Percentiles rank a stretch among this genome's conserved stretches.
Evolutionary conservation across 805 yeast species (phyloP).

Genomic region (Cyberlindnera euphorbiiphila): DNA sequence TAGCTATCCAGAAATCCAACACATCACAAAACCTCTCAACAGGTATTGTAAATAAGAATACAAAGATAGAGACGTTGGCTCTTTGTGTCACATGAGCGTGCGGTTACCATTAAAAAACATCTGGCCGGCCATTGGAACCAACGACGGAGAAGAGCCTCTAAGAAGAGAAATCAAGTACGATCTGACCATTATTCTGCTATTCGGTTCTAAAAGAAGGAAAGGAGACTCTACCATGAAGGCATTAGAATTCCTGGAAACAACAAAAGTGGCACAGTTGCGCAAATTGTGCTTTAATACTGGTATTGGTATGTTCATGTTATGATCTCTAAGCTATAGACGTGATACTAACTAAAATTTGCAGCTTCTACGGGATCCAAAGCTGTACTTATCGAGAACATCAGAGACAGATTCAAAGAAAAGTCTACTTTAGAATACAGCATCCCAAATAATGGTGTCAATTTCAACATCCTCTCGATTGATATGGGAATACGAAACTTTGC

Average conservation of each 20-base stretch:
- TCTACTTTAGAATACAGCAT: slow-evolving; percentile 12
- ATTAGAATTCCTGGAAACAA: slow-evolving; percentile 8
- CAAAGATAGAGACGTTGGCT: neutral
- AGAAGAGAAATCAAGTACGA: no score
- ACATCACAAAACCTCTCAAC: no score
- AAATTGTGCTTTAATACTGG: slow-evolving; percentile 20
- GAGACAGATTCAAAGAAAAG: slow-evolving; percentile 4
- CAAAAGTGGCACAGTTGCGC: slow-evolving; percentile 13
- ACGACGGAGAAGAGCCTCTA: no score
- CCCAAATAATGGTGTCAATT: slow-evolving; percentile 20
- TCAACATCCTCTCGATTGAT: slow-evolving; percentile 33
- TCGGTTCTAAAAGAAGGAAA: no score
- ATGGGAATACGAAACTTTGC: slow-evolving; percentile 38
- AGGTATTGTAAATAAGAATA: neutral
- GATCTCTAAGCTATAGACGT: no score
- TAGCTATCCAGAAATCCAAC: no score
- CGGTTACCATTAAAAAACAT: no score
- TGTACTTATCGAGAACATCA: slow-evolving; percentile 5
- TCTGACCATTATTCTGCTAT: no score
- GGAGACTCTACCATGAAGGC: no score
- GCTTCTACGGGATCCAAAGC: slow-evolving; percentile 19
- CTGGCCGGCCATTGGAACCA: no score
- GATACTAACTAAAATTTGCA: slow-evolving; percentile 4
- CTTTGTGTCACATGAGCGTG: slow-evolving; percentile 4
- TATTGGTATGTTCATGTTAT: slow-evolving; percentile 6